Conservation (phyloP, 1,284 basidiomycete genomes). For the Macrocystidia cucumis region DNA sequence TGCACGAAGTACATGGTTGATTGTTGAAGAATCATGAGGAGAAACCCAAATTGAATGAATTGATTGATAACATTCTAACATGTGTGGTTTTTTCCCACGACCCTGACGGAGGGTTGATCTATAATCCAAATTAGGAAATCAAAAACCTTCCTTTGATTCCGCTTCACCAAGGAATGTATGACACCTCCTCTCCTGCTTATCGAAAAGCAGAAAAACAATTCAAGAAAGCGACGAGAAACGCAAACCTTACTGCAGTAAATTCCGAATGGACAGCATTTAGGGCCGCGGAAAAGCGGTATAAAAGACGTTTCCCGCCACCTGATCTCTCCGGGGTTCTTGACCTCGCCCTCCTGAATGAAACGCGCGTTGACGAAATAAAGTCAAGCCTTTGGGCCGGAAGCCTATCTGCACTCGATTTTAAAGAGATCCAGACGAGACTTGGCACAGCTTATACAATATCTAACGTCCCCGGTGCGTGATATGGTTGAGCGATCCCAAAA, state of each 20-base stretch:
- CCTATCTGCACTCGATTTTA: constrained; percentile 25
- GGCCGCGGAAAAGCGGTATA: constrained; percentile 69
- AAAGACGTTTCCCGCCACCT: constrained; percentile 67
- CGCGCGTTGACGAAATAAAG: constrained; percentile 29
- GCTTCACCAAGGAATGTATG: constrained; percentile 7
- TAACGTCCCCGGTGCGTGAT: constrained; percentile 43
- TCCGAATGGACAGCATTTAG: constrained; percentile 65
- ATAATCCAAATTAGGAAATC: constrained; percentile 3
- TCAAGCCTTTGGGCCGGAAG: constrained; percentile 42
- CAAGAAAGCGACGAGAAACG: constrained; percentile 52
- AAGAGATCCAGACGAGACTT: constrained; percentile 18
- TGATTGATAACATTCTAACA: too few species aligned
- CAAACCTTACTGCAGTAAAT: constrained; percentile 31
- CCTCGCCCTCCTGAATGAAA: constrained; percentile 38
- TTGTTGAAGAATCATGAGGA: too few species aligned
- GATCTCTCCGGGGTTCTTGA: constrained; percentile 65
- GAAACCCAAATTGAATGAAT: too few species aligned
- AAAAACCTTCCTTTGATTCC: constrained; percentile 2
- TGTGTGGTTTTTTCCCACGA: constrained; percentile 9
- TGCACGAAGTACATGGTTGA: too few species aligned
- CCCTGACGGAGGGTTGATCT: too few species aligned
- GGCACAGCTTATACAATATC: constrained; percentile 42
- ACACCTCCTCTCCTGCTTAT: constrained; percentile 43
- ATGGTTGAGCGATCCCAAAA: constrained; percentile 4
- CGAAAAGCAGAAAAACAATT: constrained; percentile 57